Evolutionary conservation across 1,139 yeast species (phyloP).

Genomic region (Pichia sp.): DNA sequence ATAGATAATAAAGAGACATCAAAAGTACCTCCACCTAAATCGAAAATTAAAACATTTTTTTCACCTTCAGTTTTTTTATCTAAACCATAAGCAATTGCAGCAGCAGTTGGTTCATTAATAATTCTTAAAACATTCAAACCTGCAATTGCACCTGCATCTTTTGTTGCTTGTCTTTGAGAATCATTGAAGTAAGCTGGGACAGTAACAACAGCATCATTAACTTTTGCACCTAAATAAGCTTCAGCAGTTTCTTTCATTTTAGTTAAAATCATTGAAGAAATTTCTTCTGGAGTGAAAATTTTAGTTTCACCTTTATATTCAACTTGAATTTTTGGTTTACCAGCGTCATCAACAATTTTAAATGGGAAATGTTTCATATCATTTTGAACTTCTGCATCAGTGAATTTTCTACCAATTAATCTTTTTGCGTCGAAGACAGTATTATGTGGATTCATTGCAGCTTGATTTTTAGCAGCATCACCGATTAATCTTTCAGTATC

Average conservation of each 20-base stretch:
- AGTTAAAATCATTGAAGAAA: slow-evolving; percentile 88
- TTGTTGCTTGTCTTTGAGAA: slow-evolving; percentile 96
- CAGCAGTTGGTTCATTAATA: slow-evolving; percentile 95
- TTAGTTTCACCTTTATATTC: slow-evolving; percentile 88
- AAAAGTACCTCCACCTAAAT: slow-evolving; percentile 96
- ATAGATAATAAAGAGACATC: slow-evolving; percentile 92
- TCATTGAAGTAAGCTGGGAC: slow-evolving; percentile 97
- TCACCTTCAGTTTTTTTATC: slow-evolving; percentile 86
- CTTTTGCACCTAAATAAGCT: slow-evolving; percentile 85
- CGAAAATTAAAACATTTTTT: slow-evolving; percentile 78
- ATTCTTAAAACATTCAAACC: slow-evolving; percentile 92
- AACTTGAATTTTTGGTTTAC: slow-evolving; percentile 86
- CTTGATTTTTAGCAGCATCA: slow-evolving; percentile 98
- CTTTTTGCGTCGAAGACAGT: slow-evolving; percentile 97
- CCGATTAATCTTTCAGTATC: slow-evolving; percentile 95
- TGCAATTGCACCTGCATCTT: slow-evolving; percentile 95
- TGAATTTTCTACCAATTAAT: slow-evolving; percentile 90
- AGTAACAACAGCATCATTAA: slow-evolving; percentile 88
- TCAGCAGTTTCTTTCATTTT: slow-evolving; percentile 97
- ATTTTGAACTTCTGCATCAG: slow-evolving; percentile 83
- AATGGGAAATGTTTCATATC: slow-evolving; percentile 96
- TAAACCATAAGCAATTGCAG: slow-evolving; percentile 96
- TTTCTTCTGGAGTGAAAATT: slow-evolving; percentile 92
- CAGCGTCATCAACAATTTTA: slow-evolving; percentile 74
- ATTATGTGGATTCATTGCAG: slow-evolving; percentile 91